Conservation (phyloP, 768 basidiomycete genomes). For the Hypsizygus marmoreus region DNA sequence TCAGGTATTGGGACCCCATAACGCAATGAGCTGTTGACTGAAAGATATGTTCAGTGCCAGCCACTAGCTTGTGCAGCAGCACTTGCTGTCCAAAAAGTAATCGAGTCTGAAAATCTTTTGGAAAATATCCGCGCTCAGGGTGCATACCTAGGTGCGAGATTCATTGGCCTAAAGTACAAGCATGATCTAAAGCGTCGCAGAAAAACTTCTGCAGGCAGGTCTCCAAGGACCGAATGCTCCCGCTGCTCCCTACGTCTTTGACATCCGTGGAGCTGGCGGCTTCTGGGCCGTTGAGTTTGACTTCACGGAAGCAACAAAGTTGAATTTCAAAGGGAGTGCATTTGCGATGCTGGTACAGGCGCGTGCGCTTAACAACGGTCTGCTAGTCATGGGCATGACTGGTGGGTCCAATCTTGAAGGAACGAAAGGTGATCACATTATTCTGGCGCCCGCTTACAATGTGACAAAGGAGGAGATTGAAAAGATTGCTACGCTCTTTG, state of each 20-base stretch:
- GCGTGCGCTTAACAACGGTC: conserved; percentile 62
- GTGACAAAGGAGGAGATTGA: conserved; percentile 69
- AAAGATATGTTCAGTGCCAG: conserved; percentile 51
- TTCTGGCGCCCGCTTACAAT: conserved; percentile 83
- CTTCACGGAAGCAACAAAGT: conserved; percentile 47
- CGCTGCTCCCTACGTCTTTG: conserved; percentile 69
- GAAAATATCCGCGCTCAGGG: conserved; percentile 63
- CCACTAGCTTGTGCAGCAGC: conserved; percentile 79
- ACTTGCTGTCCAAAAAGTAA: conserved; percentile 78
- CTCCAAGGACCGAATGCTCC: conserved; percentile 56
- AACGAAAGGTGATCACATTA: conserved; percentile 66
- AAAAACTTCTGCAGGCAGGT: conserved; percentile 51
- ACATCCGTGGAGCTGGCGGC: conserved; percentile 81
- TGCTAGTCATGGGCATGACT: conserved; percentile 74
- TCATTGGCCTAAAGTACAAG: too few species aligned
- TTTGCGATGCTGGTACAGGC: conserved; percentile 77
- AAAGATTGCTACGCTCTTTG: conserved; percentile 64
- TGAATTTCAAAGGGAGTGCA: conserved; percentile 51
- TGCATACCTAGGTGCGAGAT: conserved; percentile 53
- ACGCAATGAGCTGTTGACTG: background rate
- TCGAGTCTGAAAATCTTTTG: conserved; percentile 70
- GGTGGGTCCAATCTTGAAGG: conserved; percentile 73
- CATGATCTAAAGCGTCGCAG: too few species aligned
- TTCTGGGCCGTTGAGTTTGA: conserved; percentile 90
- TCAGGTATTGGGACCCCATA: conserved; percentile 45